A percentile compares a stretch with the other conserved stretches of the same genome.
Evolutionary conservation across 2,329 filamentous ascomycete species (phyloP).

Genomic region (Dothideomycetes sp.): DNA sequence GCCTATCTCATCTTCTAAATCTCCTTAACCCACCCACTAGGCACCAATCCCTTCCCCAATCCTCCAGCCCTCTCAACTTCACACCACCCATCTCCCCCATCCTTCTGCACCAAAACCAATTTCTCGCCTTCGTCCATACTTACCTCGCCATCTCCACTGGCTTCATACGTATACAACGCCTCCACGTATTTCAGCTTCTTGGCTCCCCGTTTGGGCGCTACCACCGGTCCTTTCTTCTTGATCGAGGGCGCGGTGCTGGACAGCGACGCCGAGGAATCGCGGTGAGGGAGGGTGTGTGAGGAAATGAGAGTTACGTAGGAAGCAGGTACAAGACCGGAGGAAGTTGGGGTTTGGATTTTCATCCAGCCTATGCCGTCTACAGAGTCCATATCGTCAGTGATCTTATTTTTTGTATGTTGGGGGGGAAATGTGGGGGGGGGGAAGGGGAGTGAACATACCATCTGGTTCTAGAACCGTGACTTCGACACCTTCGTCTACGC

Average conservation of each 20-base stretch:
- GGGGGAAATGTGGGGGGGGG: not conserved
- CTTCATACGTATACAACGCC: constrained; percentile 84
- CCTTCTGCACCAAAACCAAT: constrained; percentile 80
- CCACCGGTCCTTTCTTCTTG: constrained; percentile 85
- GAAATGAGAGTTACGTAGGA: constrained; percentile 58
- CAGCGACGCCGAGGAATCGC: constrained; percentile 46
- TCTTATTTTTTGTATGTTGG: constrained; percentile 18
- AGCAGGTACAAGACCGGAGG: constrained; percentile 79
- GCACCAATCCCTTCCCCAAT: constrained; percentile 77
- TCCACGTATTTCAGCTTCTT: constrained; percentile 63
- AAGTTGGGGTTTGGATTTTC: constrained; percentile 57
- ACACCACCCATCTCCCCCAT: constrained; percentile 89
- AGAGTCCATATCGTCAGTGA: constrained; percentile 75
- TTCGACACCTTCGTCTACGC: constrained; percentile 68
- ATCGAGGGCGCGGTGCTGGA: constrained; percentile 23
- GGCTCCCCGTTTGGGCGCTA: constrained; percentile 80
- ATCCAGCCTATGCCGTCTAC: constrained; percentile 87
- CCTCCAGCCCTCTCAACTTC: constrained; percentile 79
- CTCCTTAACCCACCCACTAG: constrained; percentile 83
- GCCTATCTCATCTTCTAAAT: constrained; percentile 40
- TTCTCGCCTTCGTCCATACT: constrained; percentile 84
- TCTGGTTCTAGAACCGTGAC: constrained; percentile 75
- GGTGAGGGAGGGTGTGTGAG: constrained; percentile 9
- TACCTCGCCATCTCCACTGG: constrained; percentile 77
- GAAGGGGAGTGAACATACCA: constrained; percentile 49